Base-by-base conservation (phyloP, 306 rosid species). In the Spatholobus suberectus region DNA sequence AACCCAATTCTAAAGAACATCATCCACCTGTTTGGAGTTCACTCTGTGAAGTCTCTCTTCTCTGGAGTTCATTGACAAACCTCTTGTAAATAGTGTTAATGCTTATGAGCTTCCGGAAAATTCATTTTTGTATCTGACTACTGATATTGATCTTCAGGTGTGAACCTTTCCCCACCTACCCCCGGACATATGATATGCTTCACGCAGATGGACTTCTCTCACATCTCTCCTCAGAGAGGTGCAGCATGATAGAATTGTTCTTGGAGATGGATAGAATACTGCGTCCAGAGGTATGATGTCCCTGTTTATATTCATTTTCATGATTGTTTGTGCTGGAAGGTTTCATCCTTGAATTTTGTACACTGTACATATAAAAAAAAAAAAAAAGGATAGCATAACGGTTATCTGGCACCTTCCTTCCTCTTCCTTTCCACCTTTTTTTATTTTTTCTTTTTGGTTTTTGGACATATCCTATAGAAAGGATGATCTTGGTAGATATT, bases 251-350 rank as follows among this genome's bases (percentile, higher is more conserved):
- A 73, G 98, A 90, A 84, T 86, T 96, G 43, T 86, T 96, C 82
- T 78, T 92, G 89, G 99, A 96, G 91, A 96, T 96, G 97, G 99
- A 96, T 78, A 87, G 99, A 81, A 92, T 96, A 80, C 84, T 96
- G 68, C 99, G 99, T 51, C 99, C 98, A 68, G 98, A 96, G 98
- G 99, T 94, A 86, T 37, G 46, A 27, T 18, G 40, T 65, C 75
- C 9, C 51, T 27, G 47, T 74, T 77, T 68, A 40, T 35, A 58
- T 73, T 59, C 43, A 32, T 58, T 81, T 44, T 71, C 73, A 55
- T 76, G 76, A 71, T 71, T 75, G 38, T 68, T 65, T 41, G 24
- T 78, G 61, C 54, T 20, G 63, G 54, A 44, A 78, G 66, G 65
- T 44, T 73, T 47, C 57, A 29, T 65, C 35, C 34, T 63, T 52